These are phyloP conservation scores for Choanephora cucurbitarum DNA, from an alignment of 371 early-diverging fungal species.

Conservation along the genomic window DNA sequence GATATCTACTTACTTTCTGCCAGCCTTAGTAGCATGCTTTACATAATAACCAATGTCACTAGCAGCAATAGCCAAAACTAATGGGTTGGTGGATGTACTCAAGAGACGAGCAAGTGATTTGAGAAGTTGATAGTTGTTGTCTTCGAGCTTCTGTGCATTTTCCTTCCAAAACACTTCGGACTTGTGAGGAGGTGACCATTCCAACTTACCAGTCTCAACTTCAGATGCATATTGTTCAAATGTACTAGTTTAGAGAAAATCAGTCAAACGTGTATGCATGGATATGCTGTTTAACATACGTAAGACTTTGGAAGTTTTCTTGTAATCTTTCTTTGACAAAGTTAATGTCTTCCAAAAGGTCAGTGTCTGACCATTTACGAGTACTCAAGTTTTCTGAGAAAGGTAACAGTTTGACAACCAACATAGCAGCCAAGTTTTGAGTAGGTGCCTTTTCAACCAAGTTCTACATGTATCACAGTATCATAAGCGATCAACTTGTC, in stretches of 20 bases:
- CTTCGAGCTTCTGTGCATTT: constrained; percentile 79
- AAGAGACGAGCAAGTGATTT: constrained; percentile 70
- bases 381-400: constrained; percentile 78
- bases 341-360: constrained; percentile 81
- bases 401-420: constrained; percentile 81
- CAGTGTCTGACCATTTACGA: constrained; percentile 91
- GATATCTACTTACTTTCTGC: constrained; percentile 75
- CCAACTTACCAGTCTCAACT: constrained; percentile 82
- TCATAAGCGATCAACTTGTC: not conserved
- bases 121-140: constrained; percentile 39
- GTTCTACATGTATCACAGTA: constrained; percentile 55
- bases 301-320: constrained; percentile 74
- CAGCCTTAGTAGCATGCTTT: constrained; percentile 74
- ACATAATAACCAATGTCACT: constrained; percentile 94
- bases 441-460: constrained; percentile 79
- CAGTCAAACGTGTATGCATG: too few relatives aligned
- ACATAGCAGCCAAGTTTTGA: constrained; percentile 83
- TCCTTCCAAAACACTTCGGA: constrained; percentile 94
- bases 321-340: constrained; percentile 74
- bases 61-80: constrained; percentile 84
- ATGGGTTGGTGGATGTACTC: constrained; percentile 62
- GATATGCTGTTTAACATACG: too few relatives aligned
- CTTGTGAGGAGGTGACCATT: constrained; percentile 93
- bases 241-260: too few relatives aligned
- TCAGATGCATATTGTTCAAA: constrained; percentile 95